Evolutionary conservation across 2,329 filamentous ascomycete genomes (phyloP).

Genomic region (Cladosporium velox): DNA sequence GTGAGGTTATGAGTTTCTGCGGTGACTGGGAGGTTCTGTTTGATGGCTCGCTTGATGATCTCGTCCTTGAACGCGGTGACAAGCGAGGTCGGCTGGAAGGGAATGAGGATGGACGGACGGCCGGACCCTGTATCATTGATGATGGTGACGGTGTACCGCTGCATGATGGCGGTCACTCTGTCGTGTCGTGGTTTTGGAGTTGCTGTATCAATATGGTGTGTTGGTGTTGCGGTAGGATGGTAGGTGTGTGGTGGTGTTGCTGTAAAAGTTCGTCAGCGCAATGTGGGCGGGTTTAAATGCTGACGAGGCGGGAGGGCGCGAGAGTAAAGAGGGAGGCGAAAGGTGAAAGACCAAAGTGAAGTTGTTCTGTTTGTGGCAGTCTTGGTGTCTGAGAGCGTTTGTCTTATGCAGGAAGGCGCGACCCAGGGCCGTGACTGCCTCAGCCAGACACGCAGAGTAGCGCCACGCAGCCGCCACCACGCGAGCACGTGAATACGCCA

Average conservation of each 20-base stretch:
- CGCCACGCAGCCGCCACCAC: not conserved
- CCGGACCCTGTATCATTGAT: constrained; percentile 19
- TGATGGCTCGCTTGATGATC: constrained; percentile 25
- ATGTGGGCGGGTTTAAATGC: not conserved
- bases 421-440: not conserved
- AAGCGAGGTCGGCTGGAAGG: constrained; percentile 24
- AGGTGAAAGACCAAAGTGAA: not conserved
- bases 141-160: constrained; percentile 32
- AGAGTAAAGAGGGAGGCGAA: not conserved
- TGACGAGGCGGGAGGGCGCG: not conserved
- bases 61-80: constrained; percentile 28
- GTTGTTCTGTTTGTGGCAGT: not conserved
- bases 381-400: not conserved
- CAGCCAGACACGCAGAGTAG: not conserved
- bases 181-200: not conserved
- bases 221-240: not conserved
- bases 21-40: constrained; percentile 23
- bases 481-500: not conserved
- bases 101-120: constrained; percentile 26
- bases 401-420: constrained; percentile 3
- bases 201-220: not conserved
- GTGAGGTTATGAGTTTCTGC: constrained; percentile 27
- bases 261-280: not conserved
- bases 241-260: not conserved
- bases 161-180: constrained; percentile 21